Evolutionary conservation across 176 grass and related monocot genomes (phyloP), one percentile per base, ranked within the genome.

Genomic region (Oryza rufipogon): DNA sequence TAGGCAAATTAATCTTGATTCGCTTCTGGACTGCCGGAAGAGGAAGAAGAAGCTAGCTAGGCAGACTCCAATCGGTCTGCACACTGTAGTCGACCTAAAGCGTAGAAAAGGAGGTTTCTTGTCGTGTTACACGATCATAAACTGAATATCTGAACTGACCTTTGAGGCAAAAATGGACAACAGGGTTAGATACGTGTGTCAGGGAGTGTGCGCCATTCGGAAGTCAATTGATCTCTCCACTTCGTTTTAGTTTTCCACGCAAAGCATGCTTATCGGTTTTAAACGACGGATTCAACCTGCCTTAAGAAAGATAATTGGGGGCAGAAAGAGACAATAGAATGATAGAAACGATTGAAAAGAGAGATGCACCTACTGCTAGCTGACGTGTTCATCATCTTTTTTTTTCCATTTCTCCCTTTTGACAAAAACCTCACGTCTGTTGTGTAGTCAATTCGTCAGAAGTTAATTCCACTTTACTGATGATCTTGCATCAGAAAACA

Each of bases 91-190:
- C 68, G 66, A 82, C 72, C 72, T 49, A 46, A 85, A 81, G 64
- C 78, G 82, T 81, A 28, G 77, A 76, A 81, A 71, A 66, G 11
- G 70, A 39, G 70, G 51, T 23, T 14, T 0, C 52, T 81, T 85
- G 64, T 66, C 41, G 71, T 69, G 77, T 38, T 38, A 38, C 17
- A 64, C 49, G 33, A 52, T 65, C 20, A 34, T 22, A 58, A 13
- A 46, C 33, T 8, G 63, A 39, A 41, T 74, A 42, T n/a, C 9
- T 19, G 33, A 30, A 45, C 75, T 52, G 74, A 71, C 66, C 54
- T 17, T 19, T 20, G 26, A 64, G 34, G 19, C 42, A 42, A 58
- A 58, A 20, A 28, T 12, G 45, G 13, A 11, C 16, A 10, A 49
- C 45, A 58, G 36, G 20, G 75, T 49, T 74, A 69, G 75, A 20